Percentiles rank a stretch among this genome's conserved stretches.
Evolutionary conservation across 2,329 filamentous ascomycete genomes (phyloP).

Genomic region (Clarireedia monteithiana): DNA sequence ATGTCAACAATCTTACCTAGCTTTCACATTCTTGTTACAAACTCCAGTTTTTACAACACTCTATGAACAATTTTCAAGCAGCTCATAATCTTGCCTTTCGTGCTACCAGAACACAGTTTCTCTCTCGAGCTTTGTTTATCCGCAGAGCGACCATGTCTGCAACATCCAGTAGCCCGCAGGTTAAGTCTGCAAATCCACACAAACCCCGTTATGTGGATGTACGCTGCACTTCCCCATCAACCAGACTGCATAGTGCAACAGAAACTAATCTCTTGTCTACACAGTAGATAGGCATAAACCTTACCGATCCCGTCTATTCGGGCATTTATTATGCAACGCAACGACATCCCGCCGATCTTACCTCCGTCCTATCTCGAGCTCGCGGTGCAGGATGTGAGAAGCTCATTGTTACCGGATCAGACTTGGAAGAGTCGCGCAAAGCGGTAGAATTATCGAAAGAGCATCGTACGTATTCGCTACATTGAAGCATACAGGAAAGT

Average conservation of each 20-base stretch:
- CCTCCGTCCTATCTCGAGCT: slow-evolving; percentile 71
- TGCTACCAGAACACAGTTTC: background rate
- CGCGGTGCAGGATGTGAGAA: slow-evolving; percentile 74
- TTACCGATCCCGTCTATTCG: slow-evolving; percentile 84
- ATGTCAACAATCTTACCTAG: too few species aligned
- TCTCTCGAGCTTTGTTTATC: background rate
- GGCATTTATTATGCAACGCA: slow-evolving; percentile 78
- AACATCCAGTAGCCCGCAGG: background rate
- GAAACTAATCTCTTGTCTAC: slow-evolving; percentile 1
- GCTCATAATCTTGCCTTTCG: background rate
- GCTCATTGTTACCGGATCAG: slow-evolving; percentile 89
- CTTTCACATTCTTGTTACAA: too few species aligned
- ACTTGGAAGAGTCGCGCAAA: slow-evolving; percentile 67
- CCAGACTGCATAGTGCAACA: background rate
- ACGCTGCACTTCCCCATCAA: background rate
- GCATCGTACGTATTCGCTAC: slow-evolving; percentile 51
- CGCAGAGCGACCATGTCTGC: slow-evolving; percentile 1
- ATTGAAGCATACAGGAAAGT: background rate
- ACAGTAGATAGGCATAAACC: slow-evolving; percentile 79
- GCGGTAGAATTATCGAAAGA: slow-evolving; percentile 66
- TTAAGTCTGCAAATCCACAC: background rate
- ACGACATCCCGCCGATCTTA: slow-evolving; percentile 64
- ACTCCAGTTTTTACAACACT: background rate
- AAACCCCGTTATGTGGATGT: slow-evolving; percentile 11
- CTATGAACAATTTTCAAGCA: slow-evolving; percentile 3